These are phyloP conservation scores for Suhomyces tanzawaensis DNA, from an alignment of 805 yeast species.

Conservation along the genomic window DNA sequence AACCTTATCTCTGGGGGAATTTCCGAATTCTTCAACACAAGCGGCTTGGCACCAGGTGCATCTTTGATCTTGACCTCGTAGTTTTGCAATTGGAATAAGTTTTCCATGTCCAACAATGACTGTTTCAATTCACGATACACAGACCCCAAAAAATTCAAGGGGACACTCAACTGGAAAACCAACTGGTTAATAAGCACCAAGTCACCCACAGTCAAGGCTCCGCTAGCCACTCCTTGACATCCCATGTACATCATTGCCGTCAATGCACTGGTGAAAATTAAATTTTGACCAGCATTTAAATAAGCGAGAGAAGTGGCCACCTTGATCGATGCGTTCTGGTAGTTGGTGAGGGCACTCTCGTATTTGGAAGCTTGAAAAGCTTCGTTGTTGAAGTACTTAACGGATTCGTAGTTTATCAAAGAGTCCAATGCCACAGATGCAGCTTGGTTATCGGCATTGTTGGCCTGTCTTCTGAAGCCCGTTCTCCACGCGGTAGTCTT, in stretches of 20 bases:
- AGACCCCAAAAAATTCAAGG: conserved; percentile 89
- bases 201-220: conserved; percentile 87
- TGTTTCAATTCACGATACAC: conserved; percentile 95
- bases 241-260: conserved; percentile 99
- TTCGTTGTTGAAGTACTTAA: conserved; percentile 92
- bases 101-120: conserved; percentile 92
- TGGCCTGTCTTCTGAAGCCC: conserved; percentile 79
- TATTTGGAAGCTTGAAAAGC: conserved; percentile 74
- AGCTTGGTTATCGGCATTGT: conserved; percentile 92
- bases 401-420: conserved; percentile 89
- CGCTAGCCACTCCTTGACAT: conserved; percentile 84
- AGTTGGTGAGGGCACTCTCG: conserved; percentile 66
- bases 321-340: conserved; percentile 72
- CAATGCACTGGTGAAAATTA: conserved; percentile 81
- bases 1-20: conserved; percentile 76
- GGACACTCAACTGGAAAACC: conserved; percentile 93
- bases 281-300: conserved; percentile 74
- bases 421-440: conserved; percentile 94
- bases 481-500: conserved; percentile 97
- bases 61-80: conserved; percentile 67
- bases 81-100: conserved; percentile 80
- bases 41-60: conserved; percentile 58
- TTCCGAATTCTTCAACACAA: conserved; percentile 40
- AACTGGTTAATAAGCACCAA: conserved; percentile 91
- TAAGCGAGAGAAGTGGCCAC: conserved; percentile 84